phyloP scores from a whole-genome alignment of 257 asterid genomes.

The Gentiana straminea region DNA sequence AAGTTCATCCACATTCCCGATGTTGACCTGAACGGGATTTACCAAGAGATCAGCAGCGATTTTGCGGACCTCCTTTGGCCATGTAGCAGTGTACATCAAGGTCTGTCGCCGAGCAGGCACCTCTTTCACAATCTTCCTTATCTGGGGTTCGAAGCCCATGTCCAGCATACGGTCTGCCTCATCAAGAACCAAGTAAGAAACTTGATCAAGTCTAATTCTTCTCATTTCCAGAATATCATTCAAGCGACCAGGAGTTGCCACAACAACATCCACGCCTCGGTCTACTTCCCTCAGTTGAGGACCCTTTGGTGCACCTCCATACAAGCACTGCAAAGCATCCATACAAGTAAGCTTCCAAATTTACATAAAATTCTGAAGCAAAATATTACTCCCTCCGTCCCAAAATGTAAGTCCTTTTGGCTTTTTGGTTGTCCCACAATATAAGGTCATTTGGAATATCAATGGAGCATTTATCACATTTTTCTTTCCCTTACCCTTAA shows the following conservation, averaged over 20 bases:
- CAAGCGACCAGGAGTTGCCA: conserved; percentile 97
- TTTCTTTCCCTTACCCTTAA: too few species aligned
- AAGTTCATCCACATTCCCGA: conserved; percentile 84
- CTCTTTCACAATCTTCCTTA: conserved; percentile 92
- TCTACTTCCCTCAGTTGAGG: conserved; percentile 76
- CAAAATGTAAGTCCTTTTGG: too few species aligned
- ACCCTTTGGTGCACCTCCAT: conserved; percentile 90
- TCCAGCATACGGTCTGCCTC: conserved; percentile 99
- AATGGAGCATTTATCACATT: too few species aligned
- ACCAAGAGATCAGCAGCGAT: conserved; percentile 85
- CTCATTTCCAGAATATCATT: conserved; percentile 94
- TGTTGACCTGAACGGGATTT: conserved; percentile 90
- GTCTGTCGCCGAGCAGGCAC: conserved; percentile 86
- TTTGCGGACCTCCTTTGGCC: conserved; percentile 98
- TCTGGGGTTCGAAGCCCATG: conserved; percentile 99
- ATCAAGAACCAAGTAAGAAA: conserved; percentile 89
- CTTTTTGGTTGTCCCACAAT: too few species aligned
- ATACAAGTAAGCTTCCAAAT: background rate
- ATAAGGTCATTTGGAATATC: too few species aligned
- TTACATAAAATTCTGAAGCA: too few species aligned
- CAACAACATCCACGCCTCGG: conserved; percentile 89
- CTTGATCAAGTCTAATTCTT: conserved; percentile 78
- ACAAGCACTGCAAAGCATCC: conserved; percentile 43
- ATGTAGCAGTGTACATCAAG: conserved; percentile 94
- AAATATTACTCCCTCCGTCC: too few species aligned